Percentiles rank a stretch among this genome's conserved stretches.
Evolutionary conservation across 768 basidiomycete species (phyloP).

Genomic region (Chalciporus piperatus): DNA sequence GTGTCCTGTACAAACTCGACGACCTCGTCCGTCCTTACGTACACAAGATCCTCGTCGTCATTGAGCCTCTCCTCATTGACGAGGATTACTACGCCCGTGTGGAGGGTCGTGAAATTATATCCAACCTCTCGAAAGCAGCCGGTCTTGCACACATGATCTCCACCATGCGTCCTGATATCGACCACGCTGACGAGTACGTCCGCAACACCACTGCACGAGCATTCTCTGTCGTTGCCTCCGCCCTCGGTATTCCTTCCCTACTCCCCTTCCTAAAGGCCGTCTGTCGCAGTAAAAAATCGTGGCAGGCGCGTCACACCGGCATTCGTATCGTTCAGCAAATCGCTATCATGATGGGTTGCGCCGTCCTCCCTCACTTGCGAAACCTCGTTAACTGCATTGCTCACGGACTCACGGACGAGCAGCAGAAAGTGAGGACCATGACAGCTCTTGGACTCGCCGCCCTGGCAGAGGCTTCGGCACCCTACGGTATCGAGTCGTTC

Average conservation of each 20-base stretch:
- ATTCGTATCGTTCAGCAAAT: slow-evolving; percentile 99
- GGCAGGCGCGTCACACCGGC: slow-evolving; percentile 99
- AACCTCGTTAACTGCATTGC: slow-evolving; percentile 97
- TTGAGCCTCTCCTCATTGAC: slow-evolving; percentile 97
- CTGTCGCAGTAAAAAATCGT: slow-evolving; percentile 98
- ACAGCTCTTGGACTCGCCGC: slow-evolving; percentile 80
- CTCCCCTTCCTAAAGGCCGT: slow-evolving; percentile 98
- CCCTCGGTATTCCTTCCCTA: slow-evolving; percentile 94
- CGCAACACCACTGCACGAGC: slow-evolving; percentile 99
- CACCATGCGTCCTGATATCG: slow-evolving; percentile 99
- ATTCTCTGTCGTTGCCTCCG: slow-evolving; percentile 98
- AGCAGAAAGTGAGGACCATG: slow-evolving; percentile 81
- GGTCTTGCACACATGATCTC: slow-evolving; percentile 99
- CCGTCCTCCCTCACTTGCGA: slow-evolving; percentile 93
- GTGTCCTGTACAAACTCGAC: slow-evolving; percentile 97
- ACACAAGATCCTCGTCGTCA: slow-evolving; percentile 99
- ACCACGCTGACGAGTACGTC: slow-evolving; percentile 98
- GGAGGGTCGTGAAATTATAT: slow-evolving; percentile 98
- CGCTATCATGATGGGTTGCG: slow-evolving; percentile 99
- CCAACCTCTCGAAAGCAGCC: slow-evolving; percentile 96
- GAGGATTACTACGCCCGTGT: slow-evolving; percentile 97
- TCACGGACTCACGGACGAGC: slow-evolving; percentile 72
- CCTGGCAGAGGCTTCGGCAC: slow-evolving; percentile 93
- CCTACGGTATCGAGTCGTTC: slow-evolving; percentile 99
- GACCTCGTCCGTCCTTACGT: slow-evolving; percentile 98